Evolutionary conservation across 176 grass and related monocot species (phyloP).

Genomic region (Elaeis guineensis): DNA sequence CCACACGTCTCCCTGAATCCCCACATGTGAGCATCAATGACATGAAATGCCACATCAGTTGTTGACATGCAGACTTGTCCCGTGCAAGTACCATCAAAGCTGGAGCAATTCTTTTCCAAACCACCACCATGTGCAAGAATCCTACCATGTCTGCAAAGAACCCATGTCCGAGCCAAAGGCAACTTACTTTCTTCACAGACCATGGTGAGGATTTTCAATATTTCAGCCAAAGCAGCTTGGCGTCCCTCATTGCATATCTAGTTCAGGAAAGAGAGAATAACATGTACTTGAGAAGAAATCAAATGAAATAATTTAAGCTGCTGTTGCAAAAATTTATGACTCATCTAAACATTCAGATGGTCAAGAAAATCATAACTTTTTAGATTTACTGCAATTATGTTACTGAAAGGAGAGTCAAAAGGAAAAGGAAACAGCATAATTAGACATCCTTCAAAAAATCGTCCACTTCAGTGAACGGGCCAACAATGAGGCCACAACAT

Average conservation of each 20-base stretch:
- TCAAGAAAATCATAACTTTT: constrained; percentile 80
- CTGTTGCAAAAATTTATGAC: background rate
- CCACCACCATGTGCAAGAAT: too few relatives aligned
- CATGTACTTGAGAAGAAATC: too few relatives aligned
- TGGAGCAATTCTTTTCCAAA: too few relatives aligned
- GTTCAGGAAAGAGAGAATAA: constrained; percentile 16
- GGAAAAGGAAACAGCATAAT: constrained; percentile 3
- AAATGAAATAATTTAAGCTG: too few relatives aligned
- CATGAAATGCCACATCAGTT: too few relatives aligned
- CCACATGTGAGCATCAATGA: too few relatives aligned
- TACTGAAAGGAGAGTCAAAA: background rate
- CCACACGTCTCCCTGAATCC: too few relatives aligned
- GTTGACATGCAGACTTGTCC: too few relatives aligned
- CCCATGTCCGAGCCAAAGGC: constrained; percentile 90
- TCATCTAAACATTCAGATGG: constrained; percentile 74
- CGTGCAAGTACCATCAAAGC: too few relatives aligned
- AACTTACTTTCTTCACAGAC: constrained; percentile 80
- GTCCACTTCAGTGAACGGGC: too few relatives aligned
- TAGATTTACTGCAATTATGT: constrained; percentile 54
- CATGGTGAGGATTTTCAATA: constrained; percentile 68
- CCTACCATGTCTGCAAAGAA: too few relatives aligned
- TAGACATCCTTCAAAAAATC: background rate
- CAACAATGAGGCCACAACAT: too few relatives aligned
- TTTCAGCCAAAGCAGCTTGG: constrained; percentile 75
- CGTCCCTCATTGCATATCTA: constrained; percentile 96